Conservation (phyloP, 2,329 filamentous ascomycete species). For the Fulvia fulva region DNA sequence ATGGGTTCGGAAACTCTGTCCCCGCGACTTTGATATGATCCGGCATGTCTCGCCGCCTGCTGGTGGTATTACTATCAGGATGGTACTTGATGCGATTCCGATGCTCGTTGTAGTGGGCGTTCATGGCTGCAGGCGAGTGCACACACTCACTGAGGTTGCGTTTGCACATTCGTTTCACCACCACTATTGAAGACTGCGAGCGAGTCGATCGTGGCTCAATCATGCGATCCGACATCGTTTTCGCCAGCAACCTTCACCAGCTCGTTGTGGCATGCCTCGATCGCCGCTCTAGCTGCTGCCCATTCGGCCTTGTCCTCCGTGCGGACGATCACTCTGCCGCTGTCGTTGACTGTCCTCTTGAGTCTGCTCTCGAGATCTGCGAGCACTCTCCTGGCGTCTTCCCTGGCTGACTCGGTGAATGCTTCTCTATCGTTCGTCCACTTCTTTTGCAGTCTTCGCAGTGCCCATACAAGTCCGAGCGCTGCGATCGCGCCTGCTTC, state of each 20-base stretch:
- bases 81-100: neutral
- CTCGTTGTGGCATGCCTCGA: conserved; percentile 31
- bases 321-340: conserved; percentile 37
- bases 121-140: neutral
- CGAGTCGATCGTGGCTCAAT: neutral
- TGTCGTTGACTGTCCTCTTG: conserved; percentile 43
- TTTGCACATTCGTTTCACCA: neutral
- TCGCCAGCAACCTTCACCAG: neutral
- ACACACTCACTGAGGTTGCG: neutral
- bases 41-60: neutral
- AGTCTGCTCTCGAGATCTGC: conserved; percentile 51
- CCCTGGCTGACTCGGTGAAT: conserved; percentile 53
- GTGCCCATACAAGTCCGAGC: conserved; percentile 54
- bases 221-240: neutral
- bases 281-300: conserved; percentile 40
- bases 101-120: neutral
- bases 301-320: conserved; percentile 39
- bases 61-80: neutral
- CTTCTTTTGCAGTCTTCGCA: conserved; percentile 55
- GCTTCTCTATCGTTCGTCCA: conserved; percentile 53
- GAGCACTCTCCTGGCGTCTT: conserved; percentile 55
- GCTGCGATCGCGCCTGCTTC: conserved; percentile 58
- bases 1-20: neutral
- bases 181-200: neutral
- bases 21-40: neutral